phyloP scores from a whole-genome alignment of 192 early-diverging fungal species.

The Mortierella claussenii region DNA sequence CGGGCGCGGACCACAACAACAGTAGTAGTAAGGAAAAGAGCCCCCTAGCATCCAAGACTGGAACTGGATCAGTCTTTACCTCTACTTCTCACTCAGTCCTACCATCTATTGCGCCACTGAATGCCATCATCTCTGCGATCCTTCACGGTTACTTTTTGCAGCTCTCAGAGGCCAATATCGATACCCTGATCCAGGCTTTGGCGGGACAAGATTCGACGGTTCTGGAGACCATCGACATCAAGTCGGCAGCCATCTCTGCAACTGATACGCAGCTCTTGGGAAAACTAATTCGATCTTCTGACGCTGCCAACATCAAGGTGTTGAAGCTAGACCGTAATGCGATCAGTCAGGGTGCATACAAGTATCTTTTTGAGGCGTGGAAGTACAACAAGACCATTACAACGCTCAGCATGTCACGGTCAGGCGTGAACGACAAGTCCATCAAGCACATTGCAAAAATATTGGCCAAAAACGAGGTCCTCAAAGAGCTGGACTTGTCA shows the following conservation, averaged over 20 bases:
- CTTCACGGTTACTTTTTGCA: slow-evolving; percentile 29
- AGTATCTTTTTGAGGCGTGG: slow-evolving; percentile 29
- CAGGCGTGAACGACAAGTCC: slow-evolving; percentile 53
- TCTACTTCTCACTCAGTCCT: neutral
- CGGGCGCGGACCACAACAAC: no score
- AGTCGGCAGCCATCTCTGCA: slow-evolving; percentile 18
- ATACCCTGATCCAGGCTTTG: slow-evolving; percentile 21
- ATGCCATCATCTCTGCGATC: slow-evolving; percentile 19
- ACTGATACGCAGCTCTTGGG: slow-evolving; percentile 36
- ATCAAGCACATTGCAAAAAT: slow-evolving; percentile 42
- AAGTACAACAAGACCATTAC: slow-evolving; percentile 39
- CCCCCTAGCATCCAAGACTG: no score
- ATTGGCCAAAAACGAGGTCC: slow-evolving; percentile 21
- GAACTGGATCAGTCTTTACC: neutral
- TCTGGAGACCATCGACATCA: slow-evolving; percentile 25
- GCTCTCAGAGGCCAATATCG: slow-evolving; percentile 23
- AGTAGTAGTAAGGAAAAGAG: neutral
- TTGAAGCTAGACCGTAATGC: slow-evolving; percentile 31
- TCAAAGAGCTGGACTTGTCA: slow-evolving; percentile 43
- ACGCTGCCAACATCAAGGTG: slow-evolving; percentile 36
- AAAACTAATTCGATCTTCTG: slow-evolving; percentile 30
- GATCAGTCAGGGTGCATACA: slow-evolving; percentile 40
- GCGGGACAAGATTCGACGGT: slow-evolving; percentile 31
- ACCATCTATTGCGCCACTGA: neutral
- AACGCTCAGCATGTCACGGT: slow-evolving; percentile 33